These are phyloP conservation scores for Hymenoscyphus salicellus DNA, from an alignment of 2,329 filamentous ascomycete genomes.

Conservation along the genomic window DNA sequence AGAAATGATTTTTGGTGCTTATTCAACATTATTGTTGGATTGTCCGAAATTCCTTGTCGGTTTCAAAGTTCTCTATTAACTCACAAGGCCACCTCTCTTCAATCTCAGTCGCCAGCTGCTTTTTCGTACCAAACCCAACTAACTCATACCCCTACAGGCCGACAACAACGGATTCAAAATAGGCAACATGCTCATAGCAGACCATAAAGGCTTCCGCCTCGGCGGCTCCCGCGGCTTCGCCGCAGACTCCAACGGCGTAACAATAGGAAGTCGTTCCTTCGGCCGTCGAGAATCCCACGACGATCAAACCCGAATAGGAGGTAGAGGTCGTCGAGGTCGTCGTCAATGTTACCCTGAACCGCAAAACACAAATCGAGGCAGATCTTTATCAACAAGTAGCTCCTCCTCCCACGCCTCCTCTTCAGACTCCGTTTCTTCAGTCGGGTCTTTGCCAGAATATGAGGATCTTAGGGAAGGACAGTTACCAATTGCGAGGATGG, in stretches of 20 bases:
- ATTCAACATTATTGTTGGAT: too few relatives aligned
- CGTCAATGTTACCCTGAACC: slow-evolving; percentile 4
- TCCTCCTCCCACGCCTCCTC: slow-evolving; percentile 37
- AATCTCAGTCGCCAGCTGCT: too few relatives aligned
- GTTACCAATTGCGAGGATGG: slow-evolving; percentile 45
- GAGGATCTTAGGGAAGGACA: slow-evolving; percentile 50
- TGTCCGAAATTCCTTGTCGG: too few relatives aligned
- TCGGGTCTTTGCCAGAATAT: slow-evolving; percentile 54
- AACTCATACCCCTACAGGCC: slow-evolving; percentile 6
- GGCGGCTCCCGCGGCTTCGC: slow-evolving; percentile 25
- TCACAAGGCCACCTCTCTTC: too few relatives aligned
- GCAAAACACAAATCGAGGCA: slow-evolving; percentile 13
- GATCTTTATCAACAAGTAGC: slow-evolving; percentile 22
- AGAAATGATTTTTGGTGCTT: too few relatives aligned
- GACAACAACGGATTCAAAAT: slow-evolving; percentile 20
- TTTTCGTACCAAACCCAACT: background rate
- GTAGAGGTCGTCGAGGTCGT: slow-evolving; percentile 8
- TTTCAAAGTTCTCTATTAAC: too few relatives aligned
- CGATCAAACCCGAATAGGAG: slow-evolving; percentile 10
- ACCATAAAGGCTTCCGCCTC: slow-evolving; percentile 41
- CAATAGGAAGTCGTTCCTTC: slow-evolving; percentile 23
- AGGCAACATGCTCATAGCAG: slow-evolving; percentile 36
- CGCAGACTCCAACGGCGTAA: slow-evolving; percentile 24
- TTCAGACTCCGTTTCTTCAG: slow-evolving; percentile 37
- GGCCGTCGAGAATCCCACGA: slow-evolving; percentile 14